Evolutionary conservation across 2,329 filamentous ascomycete species (phyloP), one percentile per base, ranked within the genome.

Genomic region (Talaromyces sp.): DNA sequence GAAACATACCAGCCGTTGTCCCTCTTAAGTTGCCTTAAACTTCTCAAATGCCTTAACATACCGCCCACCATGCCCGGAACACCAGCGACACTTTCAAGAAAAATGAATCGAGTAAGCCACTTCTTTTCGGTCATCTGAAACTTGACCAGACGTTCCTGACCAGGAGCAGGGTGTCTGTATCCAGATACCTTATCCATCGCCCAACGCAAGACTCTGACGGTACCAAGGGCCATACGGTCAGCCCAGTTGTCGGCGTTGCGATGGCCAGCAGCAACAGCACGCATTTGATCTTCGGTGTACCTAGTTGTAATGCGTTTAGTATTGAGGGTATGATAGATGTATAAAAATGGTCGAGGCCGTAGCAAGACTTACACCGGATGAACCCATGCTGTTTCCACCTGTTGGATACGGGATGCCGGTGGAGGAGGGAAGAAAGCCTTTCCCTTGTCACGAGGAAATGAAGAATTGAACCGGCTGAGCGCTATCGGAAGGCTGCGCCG

Each of bases 61-160:
- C 93, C 95, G 0, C 90, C 95, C 0, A 98, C 94, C 92, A 98
- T 98, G 10, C 95, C 95, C 0, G 95, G 95, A 0, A 98, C 95
- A 39, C 93, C 95, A 16, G 95, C 95, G 43, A 99, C 92, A 58
- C 90, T 93, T 78, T 99, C 95, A 37, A 99, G 85, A 78, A 99
- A 98, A 70, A 99, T 86, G 74, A 97, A 94, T 7, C 94, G 86
- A 57, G 91, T 86, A 71, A 97, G 84, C 89, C 95, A 98, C 80
- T 98, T 95, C 5, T 89, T 83, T 75, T 96, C 93, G 0, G 87
- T 95, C 83, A 91, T 91, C 37, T 77, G 75, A 72, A 86, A 96
- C 73, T 75, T 89, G 70, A 70, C 60, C 78, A 74, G 2, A 80
- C 78, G 2, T 83, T 79, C 10, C 82, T 86, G 14, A 14, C 52